phyloP scores from a whole-genome alignment of 1,284 basidiomycete genomes.

The Amylostereum chailletii region DNA sequence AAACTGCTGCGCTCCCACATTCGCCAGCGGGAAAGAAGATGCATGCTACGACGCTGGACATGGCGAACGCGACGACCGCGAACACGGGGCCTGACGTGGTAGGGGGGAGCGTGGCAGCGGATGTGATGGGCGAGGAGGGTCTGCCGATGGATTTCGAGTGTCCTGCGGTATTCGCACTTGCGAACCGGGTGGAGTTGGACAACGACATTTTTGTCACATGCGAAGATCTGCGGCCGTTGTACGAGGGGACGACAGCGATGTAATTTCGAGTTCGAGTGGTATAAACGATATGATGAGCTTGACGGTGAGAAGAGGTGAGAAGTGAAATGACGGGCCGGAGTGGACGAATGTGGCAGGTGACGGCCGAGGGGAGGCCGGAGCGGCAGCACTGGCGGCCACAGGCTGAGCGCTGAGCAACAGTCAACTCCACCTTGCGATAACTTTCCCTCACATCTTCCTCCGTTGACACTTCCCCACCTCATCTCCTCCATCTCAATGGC shows the following conservation, averaged over 20 bases:
- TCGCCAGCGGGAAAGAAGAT: slow-evolving; percentile 12
- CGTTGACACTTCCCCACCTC: slow-evolving; percentile 11
- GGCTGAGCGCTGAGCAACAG: background rate
- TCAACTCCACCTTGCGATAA: background rate
- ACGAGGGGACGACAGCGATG: slow-evolving; percentile 9
- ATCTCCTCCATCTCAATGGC: slow-evolving; percentile 40
- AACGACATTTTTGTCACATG: slow-evolving; percentile 40
- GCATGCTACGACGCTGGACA: slow-evolving; percentile 6
- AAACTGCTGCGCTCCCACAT: slow-evolving; percentile 23
- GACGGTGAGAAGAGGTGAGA: background rate
- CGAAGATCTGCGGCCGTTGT: slow-evolving; percentile 34
- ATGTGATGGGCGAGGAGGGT: background rate
- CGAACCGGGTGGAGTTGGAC: slow-evolving; percentile 34
- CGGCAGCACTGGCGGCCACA: no score
- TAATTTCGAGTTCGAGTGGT: no score
- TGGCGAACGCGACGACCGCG: background rate
- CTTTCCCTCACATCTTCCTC: background rate
- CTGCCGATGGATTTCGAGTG: slow-evolving; percentile 28
- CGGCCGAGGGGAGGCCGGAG: no score
- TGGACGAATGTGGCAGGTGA: no score
- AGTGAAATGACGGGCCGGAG: no score
- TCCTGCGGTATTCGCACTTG: slow-evolving; percentile 29
- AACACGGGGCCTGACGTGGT: background rate
- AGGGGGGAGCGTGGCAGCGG: background rate
- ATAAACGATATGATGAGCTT: background rate